phyloP scores from a whole-genome alignment of 1,284 basidiomycete species.

The Sanguinoderma infundibulare region DNA sequence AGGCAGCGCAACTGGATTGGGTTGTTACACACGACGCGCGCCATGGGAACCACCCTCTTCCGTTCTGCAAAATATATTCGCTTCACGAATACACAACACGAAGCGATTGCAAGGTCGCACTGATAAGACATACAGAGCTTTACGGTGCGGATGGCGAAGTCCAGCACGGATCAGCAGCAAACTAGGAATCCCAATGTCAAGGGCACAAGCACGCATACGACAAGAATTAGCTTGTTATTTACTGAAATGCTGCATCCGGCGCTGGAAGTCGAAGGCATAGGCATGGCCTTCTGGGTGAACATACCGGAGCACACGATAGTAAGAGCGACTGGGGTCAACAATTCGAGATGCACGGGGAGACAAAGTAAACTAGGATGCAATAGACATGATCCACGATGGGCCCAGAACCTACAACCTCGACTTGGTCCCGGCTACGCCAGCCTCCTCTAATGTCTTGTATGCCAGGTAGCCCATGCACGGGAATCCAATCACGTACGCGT shows the following conservation, averaged over 20 bases:
- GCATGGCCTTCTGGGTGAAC: background rate
- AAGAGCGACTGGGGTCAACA: background rate
- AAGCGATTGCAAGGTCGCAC: too few species aligned
- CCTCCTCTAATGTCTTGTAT: conserved; percentile 22
- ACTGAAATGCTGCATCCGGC: background rate
- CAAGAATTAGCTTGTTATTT: too few species aligned
- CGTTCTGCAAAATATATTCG: too few species aligned
- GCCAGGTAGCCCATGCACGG: conserved; percentile 25
- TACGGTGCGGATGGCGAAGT: too few species aligned
- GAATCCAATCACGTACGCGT: conserved; percentile 23
- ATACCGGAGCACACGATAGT: background rate
- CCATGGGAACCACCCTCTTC: too few species aligned
- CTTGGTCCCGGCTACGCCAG: conserved; percentile 20
- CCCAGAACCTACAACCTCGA: conserved; percentile 19
- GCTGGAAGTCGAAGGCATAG: background rate
- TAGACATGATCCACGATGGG: background rate
- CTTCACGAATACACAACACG: too few species aligned
- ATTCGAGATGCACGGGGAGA: background rate
- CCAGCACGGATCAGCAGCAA: too few species aligned
- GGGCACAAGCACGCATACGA: too few species aligned
- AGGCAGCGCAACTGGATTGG: too few species aligned
- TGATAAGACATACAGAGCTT: too few species aligned
- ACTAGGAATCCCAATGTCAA: too few species aligned
- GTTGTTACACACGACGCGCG: too few species aligned
- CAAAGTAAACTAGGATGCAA: background rate